Conservation (phyloP, 768 basidiomycete genomes). For the Phylloporus rhodoxanthus region DNA sequence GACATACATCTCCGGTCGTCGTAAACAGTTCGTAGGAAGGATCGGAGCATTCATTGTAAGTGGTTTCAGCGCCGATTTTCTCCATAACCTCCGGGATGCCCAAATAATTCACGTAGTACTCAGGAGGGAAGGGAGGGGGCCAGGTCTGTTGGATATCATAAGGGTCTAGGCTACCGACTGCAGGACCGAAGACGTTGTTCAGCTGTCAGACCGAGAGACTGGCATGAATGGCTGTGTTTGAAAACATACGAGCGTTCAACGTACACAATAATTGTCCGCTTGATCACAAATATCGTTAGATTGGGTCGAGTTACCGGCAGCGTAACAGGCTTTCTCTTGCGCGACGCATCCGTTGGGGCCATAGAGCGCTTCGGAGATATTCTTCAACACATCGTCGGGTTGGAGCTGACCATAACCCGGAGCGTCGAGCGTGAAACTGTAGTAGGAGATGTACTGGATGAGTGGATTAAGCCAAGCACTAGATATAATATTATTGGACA, state of each 20-base stretch:
- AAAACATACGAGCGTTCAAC: slow-evolving; percentile 13
- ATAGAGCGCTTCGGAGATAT: slow-evolving; percentile 47
- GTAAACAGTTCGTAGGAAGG: slow-evolving; percentile 41
- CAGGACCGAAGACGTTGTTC: slow-evolving; percentile 44
- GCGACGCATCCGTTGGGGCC: slow-evolving; percentile 45
- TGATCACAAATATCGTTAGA: slow-evolving; percentile 46
- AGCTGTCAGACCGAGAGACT: slow-evolving; percentile 25
- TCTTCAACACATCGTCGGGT: slow-evolving; percentile 37
- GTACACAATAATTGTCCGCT: slow-evolving; percentile 54
- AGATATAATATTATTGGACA: background rate
- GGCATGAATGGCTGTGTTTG: background rate
- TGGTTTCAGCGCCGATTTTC: slow-evolving; percentile 48
- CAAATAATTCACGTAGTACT: slow-evolving; percentile 49
- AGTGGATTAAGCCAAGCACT: slow-evolving; percentile 67
- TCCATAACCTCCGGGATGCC: slow-evolving; percentile 30
- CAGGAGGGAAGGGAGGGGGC: slow-evolving; percentile 49
- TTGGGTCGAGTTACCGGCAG: slow-evolving; percentile 40
- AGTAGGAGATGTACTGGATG: slow-evolving; percentile 55
- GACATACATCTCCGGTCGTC: slow-evolving; percentile 52
- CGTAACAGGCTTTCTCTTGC: slow-evolving; percentile 52
- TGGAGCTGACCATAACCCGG: slow-evolving; percentile 65
- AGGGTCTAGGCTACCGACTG: slow-evolving; percentile 47
- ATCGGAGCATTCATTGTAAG: slow-evolving; percentile 52
- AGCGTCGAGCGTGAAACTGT: slow-evolving; percentile 54
- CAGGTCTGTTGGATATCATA: slow-evolving; percentile 56